Evolutionary conservation across 768 basidiomycete species (phyloP).

Genomic region (Boletus sp.): DNA sequence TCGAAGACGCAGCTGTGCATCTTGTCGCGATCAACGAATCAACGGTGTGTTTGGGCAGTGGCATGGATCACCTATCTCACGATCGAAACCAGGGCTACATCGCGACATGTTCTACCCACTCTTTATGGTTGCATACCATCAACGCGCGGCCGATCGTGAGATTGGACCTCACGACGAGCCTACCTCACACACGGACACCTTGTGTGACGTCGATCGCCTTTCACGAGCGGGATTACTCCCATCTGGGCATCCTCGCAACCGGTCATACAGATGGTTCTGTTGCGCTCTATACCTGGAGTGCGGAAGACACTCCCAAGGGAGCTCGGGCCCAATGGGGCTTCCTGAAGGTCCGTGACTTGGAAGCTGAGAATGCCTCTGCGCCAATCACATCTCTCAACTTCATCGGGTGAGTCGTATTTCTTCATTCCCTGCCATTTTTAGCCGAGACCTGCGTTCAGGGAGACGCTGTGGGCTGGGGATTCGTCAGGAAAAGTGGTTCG

Average conservation of each 20-base stretch:
- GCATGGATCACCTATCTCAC: background rate
- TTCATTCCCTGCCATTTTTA: background rate
- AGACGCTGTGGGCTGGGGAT: constrained; percentile 26
- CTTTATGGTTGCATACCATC: constrained; percentile 79
- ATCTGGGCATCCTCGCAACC: constrained; percentile 74
- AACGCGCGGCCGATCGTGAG: constrained; percentile 77
- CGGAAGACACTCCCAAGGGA: constrained; percentile 65
- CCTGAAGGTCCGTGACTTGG: constrained; percentile 62
- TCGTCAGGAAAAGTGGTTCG: constrained; percentile 23
- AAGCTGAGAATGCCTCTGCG: constrained; percentile 42
- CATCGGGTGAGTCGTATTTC: constrained; percentile 52
- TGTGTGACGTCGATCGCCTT: constrained; percentile 77
- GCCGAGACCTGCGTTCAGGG: constrained; percentile 11
- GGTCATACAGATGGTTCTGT: constrained; percentile 75
- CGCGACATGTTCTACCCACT: constrained; percentile 71
- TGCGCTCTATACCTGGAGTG: constrained; percentile 79
- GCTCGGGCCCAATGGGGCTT: constrained; percentile 76
- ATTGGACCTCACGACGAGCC: constrained; percentile 52
- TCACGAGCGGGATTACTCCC: constrained; percentile 84
- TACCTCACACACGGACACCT: constrained; percentile 41
- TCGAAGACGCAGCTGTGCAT: constrained; percentile 47
- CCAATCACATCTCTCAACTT: constrained; percentile 79
- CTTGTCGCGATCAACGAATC: constrained; percentile 81
- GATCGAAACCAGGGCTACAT: constrained; percentile 68
- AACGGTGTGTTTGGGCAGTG: constrained; percentile 51